Evolutionary conservation across 176 grass and related monocot genomes (phyloP).

Genomic region (Carex scoparia): DNA sequence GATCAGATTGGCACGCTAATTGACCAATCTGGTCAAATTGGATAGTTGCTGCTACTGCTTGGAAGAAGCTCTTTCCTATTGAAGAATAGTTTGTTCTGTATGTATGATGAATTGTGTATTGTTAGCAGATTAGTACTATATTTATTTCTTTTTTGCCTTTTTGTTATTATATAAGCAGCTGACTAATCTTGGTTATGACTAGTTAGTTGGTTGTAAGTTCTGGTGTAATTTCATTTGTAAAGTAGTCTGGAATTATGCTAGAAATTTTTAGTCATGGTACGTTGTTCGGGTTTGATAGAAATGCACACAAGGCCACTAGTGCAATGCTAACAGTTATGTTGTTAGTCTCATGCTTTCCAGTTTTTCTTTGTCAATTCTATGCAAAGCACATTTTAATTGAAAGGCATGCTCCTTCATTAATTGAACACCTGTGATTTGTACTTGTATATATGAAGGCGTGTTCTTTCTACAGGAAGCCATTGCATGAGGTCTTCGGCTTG

Average conservation of each 20-base stretch:
- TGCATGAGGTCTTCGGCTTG: background rate
- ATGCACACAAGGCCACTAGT: background rate
- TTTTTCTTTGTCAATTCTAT: background rate
- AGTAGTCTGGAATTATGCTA: constrained; percentile 10
- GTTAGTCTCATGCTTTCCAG: background rate
- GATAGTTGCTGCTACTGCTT: constrained; percentile 24
- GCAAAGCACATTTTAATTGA: background rate
- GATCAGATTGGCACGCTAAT: constrained; percentile 82
- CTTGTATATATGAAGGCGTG: background rate
- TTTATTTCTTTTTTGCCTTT: background rate
- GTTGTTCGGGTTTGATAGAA: background rate
- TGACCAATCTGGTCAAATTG: constrained; percentile 78
- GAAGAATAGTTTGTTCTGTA: background rate
- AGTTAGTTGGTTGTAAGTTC: background rate
- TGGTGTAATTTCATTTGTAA: constrained; percentile 9
- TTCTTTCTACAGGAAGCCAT: too few species aligned
- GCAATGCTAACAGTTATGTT: background rate
- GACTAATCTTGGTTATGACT: background rate
- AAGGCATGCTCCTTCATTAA: constrained; percentile 2
- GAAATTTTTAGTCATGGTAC: background rate
- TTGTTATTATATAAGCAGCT: background rate
- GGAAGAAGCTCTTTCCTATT: background rate
- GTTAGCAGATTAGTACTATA: background rate
- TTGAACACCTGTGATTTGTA: background rate
- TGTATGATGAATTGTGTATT: background rate